Evolutionary conservation across 2,329 filamentous ascomycete genomes (phyloP).

Genomic region (Zarea fungicola): DNA sequence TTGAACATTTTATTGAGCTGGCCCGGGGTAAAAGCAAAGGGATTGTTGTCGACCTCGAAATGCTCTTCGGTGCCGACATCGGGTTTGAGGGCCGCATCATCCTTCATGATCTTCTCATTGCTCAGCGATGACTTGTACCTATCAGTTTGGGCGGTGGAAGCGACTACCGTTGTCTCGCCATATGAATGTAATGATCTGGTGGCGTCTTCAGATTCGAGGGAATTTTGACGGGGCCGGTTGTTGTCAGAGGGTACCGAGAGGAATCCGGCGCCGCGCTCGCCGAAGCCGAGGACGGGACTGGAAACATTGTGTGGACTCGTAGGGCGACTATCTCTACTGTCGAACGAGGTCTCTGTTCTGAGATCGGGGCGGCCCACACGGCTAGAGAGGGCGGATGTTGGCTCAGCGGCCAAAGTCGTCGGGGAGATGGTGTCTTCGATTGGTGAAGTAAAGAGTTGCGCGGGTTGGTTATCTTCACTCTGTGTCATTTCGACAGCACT

Average conservation of each 20-base stretch:
- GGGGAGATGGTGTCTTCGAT: constrained; percentile 38
- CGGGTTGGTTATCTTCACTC: constrained; percentile 19
- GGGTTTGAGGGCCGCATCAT: constrained; percentile 65
- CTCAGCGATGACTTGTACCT: constrained; percentile 35
- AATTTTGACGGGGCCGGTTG: constrained; percentile 59
- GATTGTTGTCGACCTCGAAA: constrained; percentile 71
- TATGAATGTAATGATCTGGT: constrained; percentile 55
- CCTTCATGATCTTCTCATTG: constrained; percentile 55
- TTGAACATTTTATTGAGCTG: constrained; percentile 84
- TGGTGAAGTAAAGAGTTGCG: constrained; percentile 27
- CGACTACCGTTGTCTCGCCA: constrained; percentile 56
- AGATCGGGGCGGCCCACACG: constrained; percentile 35
- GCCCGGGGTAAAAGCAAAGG: constrained; percentile 79
- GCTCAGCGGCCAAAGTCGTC: constrained; percentile 28
- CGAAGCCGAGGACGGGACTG: constrained; percentile 42
- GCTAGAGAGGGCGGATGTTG: constrained; percentile 23
- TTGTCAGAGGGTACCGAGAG: constrained; percentile 58
- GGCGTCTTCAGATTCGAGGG: constrained; percentile 62
- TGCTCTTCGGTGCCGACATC: constrained; percentile 72
- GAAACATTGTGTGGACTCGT: constrained; percentile 71
- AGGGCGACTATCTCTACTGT: constrained; percentile 60
- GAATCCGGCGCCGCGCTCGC: constrained; percentile 48
- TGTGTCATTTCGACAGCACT: constrained; percentile 25
- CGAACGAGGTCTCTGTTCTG: constrained; percentile 55
- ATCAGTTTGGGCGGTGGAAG: constrained; percentile 38